Base-by-base conservation (phyloP, 352 stramenopile genomes). In the Globisporangium yorkense region DNA sequence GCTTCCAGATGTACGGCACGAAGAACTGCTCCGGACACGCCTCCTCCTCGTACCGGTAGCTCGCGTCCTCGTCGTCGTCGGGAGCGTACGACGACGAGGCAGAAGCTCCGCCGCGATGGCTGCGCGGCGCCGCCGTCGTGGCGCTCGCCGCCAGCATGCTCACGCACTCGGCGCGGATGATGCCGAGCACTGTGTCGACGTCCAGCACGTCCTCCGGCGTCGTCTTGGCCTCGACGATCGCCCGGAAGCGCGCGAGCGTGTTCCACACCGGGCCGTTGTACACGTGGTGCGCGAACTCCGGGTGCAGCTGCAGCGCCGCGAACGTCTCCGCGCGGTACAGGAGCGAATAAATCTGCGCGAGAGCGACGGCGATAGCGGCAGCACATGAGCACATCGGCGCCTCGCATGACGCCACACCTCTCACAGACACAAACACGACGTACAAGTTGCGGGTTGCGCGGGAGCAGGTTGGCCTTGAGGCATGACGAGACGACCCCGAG, bases 21-120 rank as follows among this genome's bases (percentile, higher is more conserved):
- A 94, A 94, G 62, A 90, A 94, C 47, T 87, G 74, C 58, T 89
- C 81, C 1, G 80, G 75, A 18, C 86, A 70, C 18, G 60, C 65
- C 52, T 91, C 74, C 56, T 92, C 84, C 49, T 91, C 84, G 61
- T 90, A 94, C 29, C 74, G 66, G 64, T 90, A 94, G 65, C 73
- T 88, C n/a, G 75, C 69, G n/a, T 87, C 77, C 39, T 87, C 76
- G 18, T 74, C 71, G 10, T 84, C 71, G 10, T 51, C 21, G 4
- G 65, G 44, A 9, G 37, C 48, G 33, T 15, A 29, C 13, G 33
- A 35, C 5, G 31, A 35, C 5, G 35, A 41, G 35, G 35, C 16
- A 18, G 18, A 6, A 49, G 10, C 39, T 2, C 16, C 18, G 27
- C 37, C 8, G 35, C 47, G 16, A 33, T 24, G 13, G 5, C 20